Base-by-base conservation (phyloP, 306 rosid genomes). In the Inga leiocalycina region DNA sequence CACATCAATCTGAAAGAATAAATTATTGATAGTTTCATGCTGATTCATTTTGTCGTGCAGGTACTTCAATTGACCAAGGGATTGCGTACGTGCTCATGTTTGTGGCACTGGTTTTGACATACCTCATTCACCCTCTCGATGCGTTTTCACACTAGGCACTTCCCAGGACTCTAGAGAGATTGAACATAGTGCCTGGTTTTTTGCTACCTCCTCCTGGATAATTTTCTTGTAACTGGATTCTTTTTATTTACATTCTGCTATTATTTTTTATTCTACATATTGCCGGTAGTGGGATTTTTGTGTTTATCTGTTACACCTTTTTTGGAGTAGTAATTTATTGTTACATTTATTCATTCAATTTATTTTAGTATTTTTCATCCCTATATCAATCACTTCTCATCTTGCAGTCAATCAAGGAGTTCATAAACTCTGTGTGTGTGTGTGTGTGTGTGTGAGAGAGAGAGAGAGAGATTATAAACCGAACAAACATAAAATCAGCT, bases 21-120 rank as follows among this genome's bases (percentile, higher is more conserved):
- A 56, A 56, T 56, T 20, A 56, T 56, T 68, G 7, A 8, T 9
- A 8, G 30, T 3, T 8, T 41, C 51, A 41, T 37, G 66, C 71
- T 65, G 44, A 35, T 67, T 8, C 16, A 9, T 57, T 34, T 66
- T 41, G 68, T 41, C 10, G 22, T 70, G 84, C 49, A 91, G 98
- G 97, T 82, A 90, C 91, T 43, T 86, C 97, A 13, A 90, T 94
- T 34, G 98, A 94, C 85, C 98, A 91, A 85, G 97, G 97, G 66
- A 87, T 94, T 79, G 98, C 98, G 57, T 92, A 90, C 75, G 82
- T 86, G 84, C 80, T 94, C 79, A 94, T 94, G 98, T 62, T 94
- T 14, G 86, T 87, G 85, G 98, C 98, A 6, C 62, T 94, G 86
- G 92, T 88, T 81, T 91, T 94, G 49, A 92, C 98, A 0, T 94